These are phyloP conservation scores for Hypoxylon rickii DNA, from an alignment of 495 filamentous ascomycete species.

Conservation along the genomic window DNA sequence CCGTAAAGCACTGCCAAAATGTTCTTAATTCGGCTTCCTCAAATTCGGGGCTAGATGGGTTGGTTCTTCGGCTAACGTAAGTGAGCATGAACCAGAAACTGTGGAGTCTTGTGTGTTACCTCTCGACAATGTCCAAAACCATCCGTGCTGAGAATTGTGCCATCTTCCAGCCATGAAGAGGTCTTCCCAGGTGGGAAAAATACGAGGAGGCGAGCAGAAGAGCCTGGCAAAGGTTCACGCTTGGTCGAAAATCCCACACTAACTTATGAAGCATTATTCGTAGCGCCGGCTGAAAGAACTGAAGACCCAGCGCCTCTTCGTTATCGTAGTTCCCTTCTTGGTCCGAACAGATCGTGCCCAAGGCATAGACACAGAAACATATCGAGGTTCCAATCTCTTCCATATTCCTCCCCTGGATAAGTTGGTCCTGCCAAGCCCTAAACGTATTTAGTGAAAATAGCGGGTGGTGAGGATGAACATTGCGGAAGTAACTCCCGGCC, in stretches of 20 bases:
- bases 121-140: slow-evolving; percentile 37
- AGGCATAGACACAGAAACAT: slow-evolving; percentile 44
- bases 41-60: slow-evolving; percentile 28
- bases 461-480: slow-evolving; percentile 42
- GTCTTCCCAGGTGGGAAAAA: slow-evolving; percentile 42
- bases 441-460: slow-evolving; percentile 39
- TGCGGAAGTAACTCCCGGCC: slow-evolving; percentile 38
- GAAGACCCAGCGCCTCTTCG: slow-evolving; percentile 37
- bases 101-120: slow-evolving; percentile 18
- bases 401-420: slow-evolving; percentile 34
- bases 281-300: slow-evolving; percentile 43
- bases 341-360: slow-evolving; percentile 35
- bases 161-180: slow-evolving; percentile 44
- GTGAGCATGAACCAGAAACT: slow-evolving; percentile 12
- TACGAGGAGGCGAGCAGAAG: slow-evolving; percentile 44
- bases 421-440: slow-evolving; percentile 32
- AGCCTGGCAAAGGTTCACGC: slow-evolving; percentile 37
- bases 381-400: slow-evolving; percentile 37
- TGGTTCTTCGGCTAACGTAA: slow-evolving; percentile 25
- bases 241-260: slow-evolving; percentile 41
- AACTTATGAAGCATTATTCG: slow-evolving; percentile 39
- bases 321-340: slow-evolving; percentile 21
- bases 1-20: slow-evolving; percentile 46
- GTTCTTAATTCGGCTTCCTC: slow-evolving; percentile 39
- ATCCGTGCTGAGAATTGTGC: slow-evolving; percentile 38